phyloP scores from a whole-genome alignment of 1,139 yeast genomes.

The Saccharomyces pastorianus region DNA sequence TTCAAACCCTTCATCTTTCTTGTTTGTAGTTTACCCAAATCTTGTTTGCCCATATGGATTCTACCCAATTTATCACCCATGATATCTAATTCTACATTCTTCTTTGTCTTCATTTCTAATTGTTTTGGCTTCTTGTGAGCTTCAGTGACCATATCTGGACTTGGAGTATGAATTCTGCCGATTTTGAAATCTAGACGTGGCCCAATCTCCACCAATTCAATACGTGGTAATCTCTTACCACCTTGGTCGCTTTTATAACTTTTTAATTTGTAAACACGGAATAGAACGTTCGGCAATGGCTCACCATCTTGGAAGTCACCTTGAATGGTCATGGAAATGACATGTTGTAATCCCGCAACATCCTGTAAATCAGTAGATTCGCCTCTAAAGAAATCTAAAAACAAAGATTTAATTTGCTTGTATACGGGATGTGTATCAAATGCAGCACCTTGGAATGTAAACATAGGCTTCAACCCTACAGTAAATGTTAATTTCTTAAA shows the following conservation, averaged over 20 bases:
- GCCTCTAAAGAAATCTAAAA: slow-evolving; percentile 87
- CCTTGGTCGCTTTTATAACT: slow-evolving; percentile 72
- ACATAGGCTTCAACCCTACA: slow-evolving; percentile 90
- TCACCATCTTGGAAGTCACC: slow-evolving; percentile 69
- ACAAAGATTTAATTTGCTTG: slow-evolving; percentile 78
- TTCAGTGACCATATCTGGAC: slow-evolving; percentile 85
- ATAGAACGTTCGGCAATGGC: slow-evolving; percentile 69
- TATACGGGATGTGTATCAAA: slow-evolving; percentile 85
- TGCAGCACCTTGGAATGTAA: slow-evolving; percentile 84
- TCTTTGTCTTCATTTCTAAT: slow-evolving; percentile 71
- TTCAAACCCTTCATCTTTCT: slow-evolving; percentile 98
- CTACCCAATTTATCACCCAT: slow-evolving; percentile 98
- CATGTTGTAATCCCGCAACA: slow-evolving; percentile 89
- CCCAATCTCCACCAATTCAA: slow-evolving; percentile 90
- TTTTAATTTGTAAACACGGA: slow-evolving; percentile 83
- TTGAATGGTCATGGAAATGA: slow-evolving; percentile 74
- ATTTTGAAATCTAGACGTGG: slow-evolving; percentile 90
- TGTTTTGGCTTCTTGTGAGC: slow-evolving; percentile 78
- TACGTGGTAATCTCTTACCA: slow-evolving; percentile 68
- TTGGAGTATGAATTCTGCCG: slow-evolving; percentile 79
- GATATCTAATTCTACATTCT: slow-evolving; percentile 78
- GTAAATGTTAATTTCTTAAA: slow-evolving; percentile 75
- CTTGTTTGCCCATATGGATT: slow-evolving; percentile 94
- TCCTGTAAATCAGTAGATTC: slow-evolving; percentile 78
- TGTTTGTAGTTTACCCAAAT: slow-evolving; percentile 80